Base-by-base conservation (phyloP, 2,329 filamentous ascomycete genomes). In the Penicillium frequentans region DNA sequence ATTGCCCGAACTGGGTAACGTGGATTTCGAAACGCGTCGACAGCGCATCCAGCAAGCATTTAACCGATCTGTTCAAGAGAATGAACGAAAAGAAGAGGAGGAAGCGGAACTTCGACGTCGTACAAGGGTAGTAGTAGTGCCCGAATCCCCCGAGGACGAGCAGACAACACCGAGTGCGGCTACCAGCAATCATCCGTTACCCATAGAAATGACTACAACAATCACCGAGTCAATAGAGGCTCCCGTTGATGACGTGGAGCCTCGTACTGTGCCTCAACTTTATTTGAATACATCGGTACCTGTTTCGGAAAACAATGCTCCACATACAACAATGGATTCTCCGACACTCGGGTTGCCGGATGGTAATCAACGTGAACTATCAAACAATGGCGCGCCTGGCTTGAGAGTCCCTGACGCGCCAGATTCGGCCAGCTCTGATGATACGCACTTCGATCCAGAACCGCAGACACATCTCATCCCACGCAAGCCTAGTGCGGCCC, bases 1-100 rank as follows among this genome's bases (percentile, higher is more conserved):
- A 62, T 79, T 84, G 33, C 83, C 82, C n/a, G 82, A 86, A 66
- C 67, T 93, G 57, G 88, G 88, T 1, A 88, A 89, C 58, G 90
- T 96, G 52, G 90, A 96, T 73, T 95, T 96, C 70, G 91, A 89
- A 58, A 90, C 90, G 64, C 84, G 91, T 50, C 84, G 92, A 65
- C 88, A 91, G 69, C 86, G 87, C 59, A 96, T 96, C 66, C 89
- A 93, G 65, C 85, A 91, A 55, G 91, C 91, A 14, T 93, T 96
- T 73, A 93, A 86, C 65, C 90, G 90, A 70, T 91, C 89, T n/a
- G 86, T 95, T 48, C 84, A 88, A 61, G 89, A 91, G 68, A 89
- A 79, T 65, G 69, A 75, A 54, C 67, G 73, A 61, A 87, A 90
- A 68, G 86, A 83, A 57, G 81, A 68, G 76, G 81, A 70, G 51